A percentile compares a stretch with the other conserved stretches of the same genome.
These are phyloP conservation scores for Lanmaoa pseudosensibilis DNA, from an alignment of 768 basidiomycete species.

Conservation along the genomic window DNA sequence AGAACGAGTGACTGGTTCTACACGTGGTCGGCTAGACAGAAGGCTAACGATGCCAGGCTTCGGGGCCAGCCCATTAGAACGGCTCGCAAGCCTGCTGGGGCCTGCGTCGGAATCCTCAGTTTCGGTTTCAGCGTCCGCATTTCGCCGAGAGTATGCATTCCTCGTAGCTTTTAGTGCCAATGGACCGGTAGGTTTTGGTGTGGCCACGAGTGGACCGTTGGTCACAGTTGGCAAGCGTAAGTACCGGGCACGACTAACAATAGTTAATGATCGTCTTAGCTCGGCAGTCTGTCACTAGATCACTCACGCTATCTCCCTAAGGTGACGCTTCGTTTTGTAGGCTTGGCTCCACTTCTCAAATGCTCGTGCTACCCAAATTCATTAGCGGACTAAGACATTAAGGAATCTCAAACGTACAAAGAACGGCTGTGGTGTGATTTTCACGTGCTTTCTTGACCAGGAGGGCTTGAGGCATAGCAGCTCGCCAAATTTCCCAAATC, in stretches of 20 bases:
- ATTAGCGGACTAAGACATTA: constrained; percentile 5
- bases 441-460: constrained; percentile 68
- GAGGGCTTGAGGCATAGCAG: constrained; percentile 67
- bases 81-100: constrained; percentile 24
- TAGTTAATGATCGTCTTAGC: constrained; percentile 28
- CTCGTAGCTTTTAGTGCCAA: constrained; percentile 31
- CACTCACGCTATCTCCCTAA: constrained; percentile 83
- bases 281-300: constrained; percentile 8
- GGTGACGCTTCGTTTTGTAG: constrained; percentile 66
- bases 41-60: constrained; percentile 40
- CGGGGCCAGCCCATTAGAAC: constrained; percentile 27
- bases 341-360: constrained; percentile 69
- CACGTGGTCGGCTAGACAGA: constrained; percentile 35
- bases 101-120: constrained; percentile 34
- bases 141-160: constrained; percentile 33
- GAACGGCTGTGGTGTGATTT: constrained; percentile 48
- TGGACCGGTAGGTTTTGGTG: constrained; percentile 30
- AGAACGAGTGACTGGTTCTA: constrained; percentile 26
- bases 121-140: constrained; percentile 27
- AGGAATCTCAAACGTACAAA: constrained; percentile 49
- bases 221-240: constrained; percentile 66
- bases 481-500: constrained; percentile 66
- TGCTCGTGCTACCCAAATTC: constrained; percentile 41
- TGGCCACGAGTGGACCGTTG: constrained; percentile 35
- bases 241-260: constrained; percentile 72